phyloP scores from a whole-genome alignment of 2,329 filamentous ascomycete species.

The Phialophora expanda region DNA sequence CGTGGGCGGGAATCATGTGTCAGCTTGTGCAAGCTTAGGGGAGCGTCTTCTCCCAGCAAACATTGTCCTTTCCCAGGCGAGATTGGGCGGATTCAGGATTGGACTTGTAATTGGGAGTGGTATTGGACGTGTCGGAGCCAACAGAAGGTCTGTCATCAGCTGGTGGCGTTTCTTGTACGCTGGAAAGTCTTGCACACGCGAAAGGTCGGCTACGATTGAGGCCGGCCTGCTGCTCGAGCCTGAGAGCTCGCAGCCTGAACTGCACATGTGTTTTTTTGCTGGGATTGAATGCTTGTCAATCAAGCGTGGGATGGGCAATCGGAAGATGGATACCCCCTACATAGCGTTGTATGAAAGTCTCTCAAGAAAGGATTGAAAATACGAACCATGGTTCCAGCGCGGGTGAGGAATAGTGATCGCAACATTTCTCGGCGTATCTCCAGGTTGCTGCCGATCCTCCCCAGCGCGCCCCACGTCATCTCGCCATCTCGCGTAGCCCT shows the following conservation, averaged over 20 bases:
- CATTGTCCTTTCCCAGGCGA: conserved; percentile 7
- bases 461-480: neutral
- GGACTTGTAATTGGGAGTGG: conserved; percentile 12
- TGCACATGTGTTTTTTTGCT: conserved; percentile 14
- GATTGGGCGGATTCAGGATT: conserved; percentile 2
- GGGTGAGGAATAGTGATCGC: neutral
- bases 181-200: conserved; percentile 1
- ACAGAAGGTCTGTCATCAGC: conserved; percentile 16
- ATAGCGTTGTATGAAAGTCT: conserved; percentile 25
- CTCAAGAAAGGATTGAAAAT: conserved; percentile 1
- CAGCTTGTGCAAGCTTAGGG: conserved; percentile 1
- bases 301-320: conserved; percentile 14
- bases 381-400: neutral
- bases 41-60: conserved; percentile 10
- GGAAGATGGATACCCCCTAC: conserved; percentile 30
- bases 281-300: conserved; percentile 8
- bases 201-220: conserved; percentile 4
- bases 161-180: conserved; percentile 14
- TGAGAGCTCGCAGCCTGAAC: neutral
- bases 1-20: conserved; percentile 26
- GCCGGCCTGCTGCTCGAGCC: conserved; percentile 6
- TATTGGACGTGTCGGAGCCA: conserved; percentile 14
- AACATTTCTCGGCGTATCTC: neutral
- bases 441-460: neutral
- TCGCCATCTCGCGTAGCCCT: neutral